phyloP scores from a whole-genome alignment of 352 stramenopile genomes.

The Pythium angustatum region DNA sequence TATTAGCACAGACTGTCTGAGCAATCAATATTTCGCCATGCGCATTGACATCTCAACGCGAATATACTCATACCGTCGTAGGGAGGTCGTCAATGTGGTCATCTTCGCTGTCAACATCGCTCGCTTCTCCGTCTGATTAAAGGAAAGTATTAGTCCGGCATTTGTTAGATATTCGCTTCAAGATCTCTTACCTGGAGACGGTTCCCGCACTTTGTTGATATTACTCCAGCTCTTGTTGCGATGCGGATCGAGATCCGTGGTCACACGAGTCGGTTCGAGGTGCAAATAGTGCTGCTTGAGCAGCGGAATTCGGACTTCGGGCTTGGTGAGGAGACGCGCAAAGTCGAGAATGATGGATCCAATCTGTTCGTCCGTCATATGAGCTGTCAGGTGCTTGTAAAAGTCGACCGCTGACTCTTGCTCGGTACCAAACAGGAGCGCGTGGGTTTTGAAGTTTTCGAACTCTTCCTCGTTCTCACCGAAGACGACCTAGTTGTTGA shows the following conservation, averaged over 20 bases:
- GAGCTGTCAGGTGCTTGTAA: slow-evolving; percentile 59
- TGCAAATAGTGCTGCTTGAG: slow-evolving; percentile 68
- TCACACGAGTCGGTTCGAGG: slow-evolving; percentile 25
- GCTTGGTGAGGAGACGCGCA: slow-evolving; percentile 65
- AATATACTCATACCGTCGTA: slow-evolving; percentile 71
- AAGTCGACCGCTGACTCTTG: slow-evolving; percentile 66
- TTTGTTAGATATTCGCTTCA: neutral
- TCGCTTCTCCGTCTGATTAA: slow-evolving; percentile 1
- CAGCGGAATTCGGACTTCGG: slow-evolving; percentile 59
- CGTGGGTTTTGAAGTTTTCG: slow-evolving; percentile 75
- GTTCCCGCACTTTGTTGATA: slow-evolving; percentile 29
- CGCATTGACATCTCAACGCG: no score
- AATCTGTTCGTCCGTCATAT: slow-evolving; percentile 58
- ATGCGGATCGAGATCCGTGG: slow-evolving; percentile 27
- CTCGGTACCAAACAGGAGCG: slow-evolving; percentile 71
- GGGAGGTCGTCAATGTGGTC: slow-evolving; percentile 75
- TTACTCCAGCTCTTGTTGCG: slow-evolving; percentile 74
- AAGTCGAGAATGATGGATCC: slow-evolving; percentile 81
- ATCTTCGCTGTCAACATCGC: slow-evolving; percentile 49
- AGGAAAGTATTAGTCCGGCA: neutral
- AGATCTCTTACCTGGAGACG: slow-evolving; percentile 38
- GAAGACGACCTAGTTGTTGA: slow-evolving; percentile 27
- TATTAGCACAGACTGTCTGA: neutral
- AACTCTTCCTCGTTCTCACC: slow-evolving; percentile 63
- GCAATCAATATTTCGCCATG: no score